Conservation (phyloP, 2,329 filamentous ascomycete species). For the Botrytis sinoallii region DNA sequence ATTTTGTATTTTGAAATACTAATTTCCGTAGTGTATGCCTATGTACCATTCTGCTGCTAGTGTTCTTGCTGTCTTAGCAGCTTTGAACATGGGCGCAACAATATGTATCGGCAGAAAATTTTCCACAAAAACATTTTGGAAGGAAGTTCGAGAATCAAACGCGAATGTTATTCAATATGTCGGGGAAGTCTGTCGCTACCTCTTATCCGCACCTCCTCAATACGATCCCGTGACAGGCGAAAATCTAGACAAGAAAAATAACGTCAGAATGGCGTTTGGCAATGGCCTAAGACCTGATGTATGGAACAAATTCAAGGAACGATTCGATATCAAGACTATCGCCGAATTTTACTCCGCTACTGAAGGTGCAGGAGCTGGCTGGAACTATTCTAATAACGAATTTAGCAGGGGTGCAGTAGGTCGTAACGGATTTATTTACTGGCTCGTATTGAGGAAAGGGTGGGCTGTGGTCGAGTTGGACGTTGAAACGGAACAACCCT, state of each 20-base stretch:
- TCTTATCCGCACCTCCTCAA: constrained; percentile 64
- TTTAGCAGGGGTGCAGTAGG: constrained; percentile 76
- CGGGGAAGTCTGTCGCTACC: constrained; percentile 81
- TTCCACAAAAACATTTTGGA: constrained; percentile 73
- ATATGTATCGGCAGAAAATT: constrained; percentile 74
- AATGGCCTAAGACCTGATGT: constrained; percentile 84
- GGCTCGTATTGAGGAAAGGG: constrained; percentile 49
- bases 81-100: constrained; percentile 59
- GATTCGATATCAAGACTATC: constrained; percentile 71
- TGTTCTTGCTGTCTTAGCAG: constrained; percentile 63
- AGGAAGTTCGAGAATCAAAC: constrained; percentile 65
- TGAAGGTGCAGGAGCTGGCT: constrained; percentile 66
- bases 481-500: constrained; percentile 64
- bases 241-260: constrained; percentile 68
- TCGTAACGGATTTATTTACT: constrained; percentile 61
- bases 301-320: constrained; percentile 78
- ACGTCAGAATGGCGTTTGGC: constrained; percentile 72
- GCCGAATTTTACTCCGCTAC: constrained; percentile 81
- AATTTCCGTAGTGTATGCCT: constrained; percentile 66
- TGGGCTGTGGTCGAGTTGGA: constrained; percentile 67
- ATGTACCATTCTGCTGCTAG: constrained; percentile 81
- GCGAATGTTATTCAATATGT: constrained; percentile 84
- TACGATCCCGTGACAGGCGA: constrained; percentile 62
- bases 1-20: constrained; percentile 24
- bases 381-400: constrained; percentile 72